Conservation (phyloP, 169 alveolate species). For the Babesia ovata region DNA sequence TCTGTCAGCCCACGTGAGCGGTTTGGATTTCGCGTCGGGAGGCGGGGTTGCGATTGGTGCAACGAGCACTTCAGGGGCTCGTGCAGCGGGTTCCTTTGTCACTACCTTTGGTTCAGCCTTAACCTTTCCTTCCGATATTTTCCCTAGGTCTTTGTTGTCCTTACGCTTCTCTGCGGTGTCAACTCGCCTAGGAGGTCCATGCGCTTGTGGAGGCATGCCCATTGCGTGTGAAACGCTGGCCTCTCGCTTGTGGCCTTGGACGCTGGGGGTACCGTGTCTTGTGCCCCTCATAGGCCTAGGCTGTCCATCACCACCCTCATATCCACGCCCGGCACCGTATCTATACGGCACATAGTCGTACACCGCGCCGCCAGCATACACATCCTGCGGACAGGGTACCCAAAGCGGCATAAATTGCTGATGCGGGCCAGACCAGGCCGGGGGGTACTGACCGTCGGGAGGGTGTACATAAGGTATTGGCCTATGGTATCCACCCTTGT, state of each 20-base stretch:
- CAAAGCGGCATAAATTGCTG: conserved; percentile 56
- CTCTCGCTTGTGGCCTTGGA: conserved; percentile 14
- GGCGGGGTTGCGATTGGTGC: neutral
- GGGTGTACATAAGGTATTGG: conserved; percentile 37
- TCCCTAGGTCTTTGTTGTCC: neutral
- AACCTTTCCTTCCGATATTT: neutral
- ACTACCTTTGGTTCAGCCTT: neutral
- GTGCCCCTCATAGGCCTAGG: conserved; percentile 17
- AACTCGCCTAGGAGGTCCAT: neutral
- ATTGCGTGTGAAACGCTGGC: conserved; percentile 4
- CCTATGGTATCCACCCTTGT: conserved; percentile 47
- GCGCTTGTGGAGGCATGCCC: neutral
- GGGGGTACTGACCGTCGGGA: conserved; percentile 24
- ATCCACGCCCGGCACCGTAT: conserved; percentile 17
- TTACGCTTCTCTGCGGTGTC: neutral
- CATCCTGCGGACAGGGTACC: conserved; percentile 27
- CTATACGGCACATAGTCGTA: conserved; percentile 40
- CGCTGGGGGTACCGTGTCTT: conserved; percentile 1
- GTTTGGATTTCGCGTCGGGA: neutral
- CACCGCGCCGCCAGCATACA: conserved; percentile 2
- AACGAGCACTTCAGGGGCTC: neutral
- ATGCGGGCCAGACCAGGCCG: conserved; percentile 18
- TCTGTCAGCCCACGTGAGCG: conserved; percentile 62
- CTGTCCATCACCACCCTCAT: conserved; percentile 12
- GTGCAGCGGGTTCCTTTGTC: neutral